Percentiles rank a stretch among this genome's conserved stretches.
Conservation (phyloP, 169 alveolate species). For the Ichthyophthirius multifiliis region DNA sequence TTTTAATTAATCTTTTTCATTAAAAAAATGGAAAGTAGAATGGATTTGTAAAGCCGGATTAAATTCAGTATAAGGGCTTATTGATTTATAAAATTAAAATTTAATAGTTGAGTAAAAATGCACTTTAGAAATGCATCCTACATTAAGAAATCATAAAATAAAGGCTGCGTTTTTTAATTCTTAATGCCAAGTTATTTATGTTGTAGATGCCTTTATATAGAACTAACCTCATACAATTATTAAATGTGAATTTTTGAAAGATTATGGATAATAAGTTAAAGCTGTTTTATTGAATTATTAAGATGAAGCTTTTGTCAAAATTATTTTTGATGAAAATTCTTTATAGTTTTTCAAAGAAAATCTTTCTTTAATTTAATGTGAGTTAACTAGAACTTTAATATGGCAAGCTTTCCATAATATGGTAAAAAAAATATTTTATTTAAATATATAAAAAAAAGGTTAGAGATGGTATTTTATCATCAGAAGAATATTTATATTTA, state of each 20-base stretch:
- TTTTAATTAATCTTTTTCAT: constrained; percentile 18
- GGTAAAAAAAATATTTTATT: not conserved
- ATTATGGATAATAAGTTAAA: not conserved
- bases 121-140: constrained; percentile 7
- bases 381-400: not conserved
- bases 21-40: constrained; percentile 49
- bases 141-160: constrained; percentile 48
- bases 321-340: constrained; percentile 13
- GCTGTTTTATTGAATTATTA: constrained; percentile 55
- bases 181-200: constrained; percentile 21
- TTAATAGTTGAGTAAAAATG: not conserved
- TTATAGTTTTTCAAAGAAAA: not conserved
- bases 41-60: constrained; percentile 72
- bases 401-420: not conserved
- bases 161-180: constrained; percentile 43
- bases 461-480: constrained; percentile 68
- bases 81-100: constrained; percentile 11
- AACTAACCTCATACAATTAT: constrained; percentile 19
- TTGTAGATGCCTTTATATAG: constrained; percentile 28
- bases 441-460: not conserved
- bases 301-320: constrained; percentile 63
- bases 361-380: not conserved
- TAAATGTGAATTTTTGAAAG: not conserved
- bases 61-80: no score
- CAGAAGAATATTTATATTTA: constrained; percentile 53